These are phyloP conservation scores for Podaxis sp. DNA, from an alignment of 768 basidiomycete species.

Conservation along the genomic window DNA sequence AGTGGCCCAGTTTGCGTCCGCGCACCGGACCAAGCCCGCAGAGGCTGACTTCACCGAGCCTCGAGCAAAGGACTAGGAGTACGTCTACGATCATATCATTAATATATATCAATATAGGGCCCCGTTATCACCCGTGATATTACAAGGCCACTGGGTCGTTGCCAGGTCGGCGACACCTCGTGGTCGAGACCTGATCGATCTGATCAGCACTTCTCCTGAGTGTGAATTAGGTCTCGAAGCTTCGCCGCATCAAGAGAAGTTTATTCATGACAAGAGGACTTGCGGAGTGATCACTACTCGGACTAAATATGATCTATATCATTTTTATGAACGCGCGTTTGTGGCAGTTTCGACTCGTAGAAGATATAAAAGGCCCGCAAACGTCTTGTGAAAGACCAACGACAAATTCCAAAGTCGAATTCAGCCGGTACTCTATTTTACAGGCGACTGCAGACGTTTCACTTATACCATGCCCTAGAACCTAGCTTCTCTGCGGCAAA, in stretches of 20 bases:
- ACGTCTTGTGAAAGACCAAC: background rate
- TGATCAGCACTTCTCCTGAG: background rate
- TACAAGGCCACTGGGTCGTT: background rate
- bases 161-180: background rate
- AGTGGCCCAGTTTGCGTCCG: too few species aligned
- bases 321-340: background rate
- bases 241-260: background rate
- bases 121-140: background rate
- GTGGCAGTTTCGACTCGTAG: background rate
- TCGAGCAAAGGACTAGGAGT: too few species aligned
- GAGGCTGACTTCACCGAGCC: too few species aligned
- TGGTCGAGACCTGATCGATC: too few species aligned
- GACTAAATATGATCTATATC: background rate
- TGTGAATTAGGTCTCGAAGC: background rate
- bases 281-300: background rate
- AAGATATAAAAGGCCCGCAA: background rate
- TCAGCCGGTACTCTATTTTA: background rate
- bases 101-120: too few species aligned
- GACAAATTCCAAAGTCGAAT: background rate
- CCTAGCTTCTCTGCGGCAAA: background rate
- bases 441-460: background rate
- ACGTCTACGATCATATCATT: too few species aligned
- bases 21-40: too few species aligned
- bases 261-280: background rate
- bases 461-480: background rate